Evolutionary conservation across 345 rosid genomes (phyloP).

Genomic region (Ceriops decandra): DNA sequence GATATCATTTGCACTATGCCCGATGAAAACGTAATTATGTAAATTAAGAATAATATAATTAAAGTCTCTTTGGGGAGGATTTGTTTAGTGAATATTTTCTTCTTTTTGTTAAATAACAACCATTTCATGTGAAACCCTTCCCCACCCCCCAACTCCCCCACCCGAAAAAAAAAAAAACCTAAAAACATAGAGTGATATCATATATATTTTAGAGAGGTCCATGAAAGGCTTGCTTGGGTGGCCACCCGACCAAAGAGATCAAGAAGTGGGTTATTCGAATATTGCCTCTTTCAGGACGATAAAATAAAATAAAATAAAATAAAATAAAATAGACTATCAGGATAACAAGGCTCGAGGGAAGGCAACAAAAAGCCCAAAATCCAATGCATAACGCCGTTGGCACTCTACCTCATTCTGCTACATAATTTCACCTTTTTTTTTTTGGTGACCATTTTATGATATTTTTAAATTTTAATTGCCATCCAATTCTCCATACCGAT

Average conservation of each 20-base stretch:
- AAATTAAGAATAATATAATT: too few relatives aligned
- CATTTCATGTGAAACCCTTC: too few relatives aligned
- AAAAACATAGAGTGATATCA: too few relatives aligned
- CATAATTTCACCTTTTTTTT: neutral
- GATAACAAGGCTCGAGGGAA: neutral
- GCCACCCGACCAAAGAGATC: too few relatives aligned
- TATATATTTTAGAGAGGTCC: too few relatives aligned
- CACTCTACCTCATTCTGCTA: neutral
- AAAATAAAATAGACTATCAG: neutral
- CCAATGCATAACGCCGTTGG: neutral
- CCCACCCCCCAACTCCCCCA: too few relatives aligned
- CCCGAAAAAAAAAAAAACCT: too few relatives aligned
- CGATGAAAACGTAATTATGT: neutral
- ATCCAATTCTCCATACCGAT: neutral
- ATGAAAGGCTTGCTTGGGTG: too few relatives aligned
- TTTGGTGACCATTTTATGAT: neutral
- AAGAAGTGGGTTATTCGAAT: neutral
- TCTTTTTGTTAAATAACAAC: constrained; percentile 2
- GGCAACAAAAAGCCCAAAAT: neutral
- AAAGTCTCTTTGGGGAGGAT: constrained; percentile 11
- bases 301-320: neutral
- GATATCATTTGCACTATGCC: neutral
- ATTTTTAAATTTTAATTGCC: neutral
- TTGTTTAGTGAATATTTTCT: constrained; percentile 14
- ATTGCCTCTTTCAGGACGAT: neutral